phyloP scores from a whole-genome alignment of 148 eudicot genomes.

The Vaccinium darrowii region DNA sequence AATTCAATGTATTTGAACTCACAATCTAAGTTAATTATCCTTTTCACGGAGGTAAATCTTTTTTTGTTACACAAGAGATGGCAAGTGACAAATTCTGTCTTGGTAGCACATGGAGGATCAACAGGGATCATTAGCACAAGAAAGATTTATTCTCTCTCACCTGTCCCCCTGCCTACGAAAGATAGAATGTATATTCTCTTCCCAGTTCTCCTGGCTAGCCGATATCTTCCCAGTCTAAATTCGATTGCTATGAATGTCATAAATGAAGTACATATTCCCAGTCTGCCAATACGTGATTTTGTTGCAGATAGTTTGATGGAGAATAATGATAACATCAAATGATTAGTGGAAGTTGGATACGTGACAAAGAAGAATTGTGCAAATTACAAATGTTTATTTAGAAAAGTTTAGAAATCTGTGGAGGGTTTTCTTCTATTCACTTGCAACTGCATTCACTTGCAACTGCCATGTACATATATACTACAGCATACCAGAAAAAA shows the following conservation, averaged over 20 bases:
- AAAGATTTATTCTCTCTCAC: no score
- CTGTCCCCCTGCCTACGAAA: no score
- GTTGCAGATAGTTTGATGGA: not conserved
- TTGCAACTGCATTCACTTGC: not conserved
- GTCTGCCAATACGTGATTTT: not conserved
- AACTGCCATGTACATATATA: not conserved
- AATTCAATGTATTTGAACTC: no score
- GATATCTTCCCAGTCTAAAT: not conserved
- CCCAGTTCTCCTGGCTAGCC: no score
- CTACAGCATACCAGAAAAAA: not conserved
- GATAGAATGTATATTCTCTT: no score
- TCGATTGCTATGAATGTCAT: not conserved
- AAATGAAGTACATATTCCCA: not conserved
- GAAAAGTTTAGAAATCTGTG: not conserved
- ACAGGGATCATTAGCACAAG: no score
- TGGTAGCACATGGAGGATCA: no score
- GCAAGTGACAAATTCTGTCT: no score
- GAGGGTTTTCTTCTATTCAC: not conserved
- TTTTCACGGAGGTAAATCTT: no score
- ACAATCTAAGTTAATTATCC: no score
- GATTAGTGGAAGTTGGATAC: not conserved
- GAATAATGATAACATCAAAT: not conserved
- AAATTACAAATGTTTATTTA: not conserved
- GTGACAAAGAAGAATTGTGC: not conserved
- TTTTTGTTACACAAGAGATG: no score